These are phyloP conservation scores for Penicillium sp. DNA, from an alignment of 2,329 filamentous ascomycete genomes.

Conservation along the genomic window DNA sequence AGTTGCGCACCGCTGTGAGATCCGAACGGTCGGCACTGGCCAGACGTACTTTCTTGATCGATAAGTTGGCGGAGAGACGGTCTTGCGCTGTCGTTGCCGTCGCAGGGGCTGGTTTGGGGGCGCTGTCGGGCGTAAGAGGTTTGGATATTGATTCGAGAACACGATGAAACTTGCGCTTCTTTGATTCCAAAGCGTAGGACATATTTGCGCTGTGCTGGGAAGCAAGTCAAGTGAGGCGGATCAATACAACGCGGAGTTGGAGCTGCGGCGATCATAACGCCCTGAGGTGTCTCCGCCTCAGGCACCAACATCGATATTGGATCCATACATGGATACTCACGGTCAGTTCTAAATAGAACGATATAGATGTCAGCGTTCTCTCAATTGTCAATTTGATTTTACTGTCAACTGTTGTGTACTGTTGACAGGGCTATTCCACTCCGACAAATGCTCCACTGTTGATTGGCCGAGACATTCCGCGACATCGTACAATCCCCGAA, in stretches of 20 bases:
- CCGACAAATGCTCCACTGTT: slow-evolving; percentile 21
- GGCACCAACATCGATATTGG: slow-evolving; percentile 10
- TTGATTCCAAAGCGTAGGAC: slow-evolving; percentile 48
- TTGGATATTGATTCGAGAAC: slow-evolving; percentile 47
- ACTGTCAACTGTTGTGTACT: background rate
- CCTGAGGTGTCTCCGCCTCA: slow-evolving; percentile 23
- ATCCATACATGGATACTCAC: background rate
- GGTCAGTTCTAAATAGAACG: background rate
- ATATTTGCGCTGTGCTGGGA: slow-evolving; percentile 26
- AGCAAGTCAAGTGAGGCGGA: slow-evolving; percentile 9
- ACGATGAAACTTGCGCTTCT: slow-evolving; percentile 51
- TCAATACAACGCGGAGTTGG: slow-evolving; percentile 9
- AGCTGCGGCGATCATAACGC: slow-evolving; percentile 17
- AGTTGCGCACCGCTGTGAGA: slow-evolving; percentile 25
- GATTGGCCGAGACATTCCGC: slow-evolving; percentile 22
- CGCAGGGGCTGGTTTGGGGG: slow-evolving; percentile 22
- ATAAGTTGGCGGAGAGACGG: slow-evolving; percentile 27
- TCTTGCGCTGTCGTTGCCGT: slow-evolving; percentile 26
- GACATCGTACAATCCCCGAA: slow-evolving; percentile 21
- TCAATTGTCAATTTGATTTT: background rate
- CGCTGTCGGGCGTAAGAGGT: slow-evolving; percentile 24
- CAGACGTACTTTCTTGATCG: slow-evolving; percentile 39
- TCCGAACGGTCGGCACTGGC: slow-evolving; percentile 23
- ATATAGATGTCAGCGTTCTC: background rate
- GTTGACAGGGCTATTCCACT: background rate